phyloP scores from a whole-genome alignment of 2,329 filamentous ascomycete species.

The Hypoxylon sp. region DNA sequence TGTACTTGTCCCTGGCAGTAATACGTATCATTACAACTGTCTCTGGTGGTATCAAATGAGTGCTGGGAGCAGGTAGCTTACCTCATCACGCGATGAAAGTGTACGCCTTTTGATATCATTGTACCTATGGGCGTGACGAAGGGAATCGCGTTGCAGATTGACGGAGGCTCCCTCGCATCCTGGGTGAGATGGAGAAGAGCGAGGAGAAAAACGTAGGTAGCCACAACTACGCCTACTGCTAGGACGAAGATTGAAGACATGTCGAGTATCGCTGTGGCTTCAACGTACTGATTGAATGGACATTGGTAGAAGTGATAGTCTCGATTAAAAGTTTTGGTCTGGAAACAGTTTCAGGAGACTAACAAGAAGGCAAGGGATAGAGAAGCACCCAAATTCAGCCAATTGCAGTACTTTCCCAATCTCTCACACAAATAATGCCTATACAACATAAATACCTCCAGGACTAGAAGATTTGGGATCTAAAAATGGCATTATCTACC shows the following conservation, averaged over 20 bases:
- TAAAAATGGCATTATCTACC: neutral
- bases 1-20: slow-evolving; percentile 19
- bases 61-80: neutral
- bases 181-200: slow-evolving; percentile 23
- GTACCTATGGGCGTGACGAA: slow-evolving; percentile 20
- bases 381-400: too few relatives aligned
- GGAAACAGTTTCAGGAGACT: too few relatives aligned
- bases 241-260: slow-evolving; percentile 2
- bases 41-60: neutral
- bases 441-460: neutral
- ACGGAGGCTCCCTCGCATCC: slow-evolving; percentile 20
- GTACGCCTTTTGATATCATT: slow-evolving; percentile 9
- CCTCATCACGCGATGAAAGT: slow-evolving; percentile 9
- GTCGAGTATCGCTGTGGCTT: too few relatives aligned
- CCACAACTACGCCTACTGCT: neutral
- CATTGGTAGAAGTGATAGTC: too few relatives aligned
- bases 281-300: too few relatives aligned
- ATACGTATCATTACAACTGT: neutral
- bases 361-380: too few relatives aligned
- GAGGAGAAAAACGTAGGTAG: slow-evolving; percentile 16
- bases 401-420: too few relatives aligned
- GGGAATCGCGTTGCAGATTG: slow-evolving; percentile 15
- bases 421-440: slow-evolving; percentile 5
- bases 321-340: too few relatives aligned
- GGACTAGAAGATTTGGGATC: slow-evolving; percentile 8